Conservation (phyloP, 2,329 filamentous ascomycete genomes). For the Fusarium sterilihyphosum region DNA sequence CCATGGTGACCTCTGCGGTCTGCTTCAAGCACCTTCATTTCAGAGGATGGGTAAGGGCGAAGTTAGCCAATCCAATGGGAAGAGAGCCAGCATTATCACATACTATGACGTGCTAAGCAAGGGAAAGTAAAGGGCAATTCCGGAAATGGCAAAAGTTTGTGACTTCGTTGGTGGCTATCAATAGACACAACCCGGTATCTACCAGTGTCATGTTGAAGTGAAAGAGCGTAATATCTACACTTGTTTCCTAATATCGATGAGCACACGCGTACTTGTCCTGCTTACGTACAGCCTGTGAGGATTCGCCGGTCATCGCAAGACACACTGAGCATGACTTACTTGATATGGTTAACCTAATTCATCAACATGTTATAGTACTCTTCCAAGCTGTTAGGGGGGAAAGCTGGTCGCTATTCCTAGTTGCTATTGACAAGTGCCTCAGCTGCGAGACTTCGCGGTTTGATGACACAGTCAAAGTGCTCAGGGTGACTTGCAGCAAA, state of each 20-base stretch:
- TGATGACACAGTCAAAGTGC: constrained; percentile 46
- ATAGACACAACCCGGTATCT: background rate
- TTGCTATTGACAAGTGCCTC: constrained; percentile 20
- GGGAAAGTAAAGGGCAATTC: background rate
- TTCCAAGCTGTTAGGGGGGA: background rate
- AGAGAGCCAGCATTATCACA: background rate
- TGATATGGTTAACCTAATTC: background rate
- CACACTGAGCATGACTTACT: background rate
- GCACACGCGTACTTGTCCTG: background rate
- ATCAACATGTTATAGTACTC: background rate
- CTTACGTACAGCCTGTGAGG: background rate
- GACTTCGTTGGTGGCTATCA: background rate
- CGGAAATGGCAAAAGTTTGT: background rate
- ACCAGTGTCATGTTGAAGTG: background rate
- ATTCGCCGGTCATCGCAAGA: background rate
- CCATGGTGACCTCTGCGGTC: background rate
- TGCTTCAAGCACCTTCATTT: background rate
- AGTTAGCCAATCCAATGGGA: constrained; percentile 5
- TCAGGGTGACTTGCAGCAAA: constrained; percentile 43
- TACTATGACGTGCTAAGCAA: background rate
- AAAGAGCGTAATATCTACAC: background rate
- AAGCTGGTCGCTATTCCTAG: background rate
- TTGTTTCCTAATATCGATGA: background rate
- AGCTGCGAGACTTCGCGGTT: constrained; percentile 27
- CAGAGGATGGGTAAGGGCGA: background rate